Percentiles rank a stretch among this genome's conserved stretches.
These are phyloP conservation scores for Beauveria sp. DNA, from an alignment of 2,329 filamentous ascomycete genomes.

Conservation along the genomic window DNA sequence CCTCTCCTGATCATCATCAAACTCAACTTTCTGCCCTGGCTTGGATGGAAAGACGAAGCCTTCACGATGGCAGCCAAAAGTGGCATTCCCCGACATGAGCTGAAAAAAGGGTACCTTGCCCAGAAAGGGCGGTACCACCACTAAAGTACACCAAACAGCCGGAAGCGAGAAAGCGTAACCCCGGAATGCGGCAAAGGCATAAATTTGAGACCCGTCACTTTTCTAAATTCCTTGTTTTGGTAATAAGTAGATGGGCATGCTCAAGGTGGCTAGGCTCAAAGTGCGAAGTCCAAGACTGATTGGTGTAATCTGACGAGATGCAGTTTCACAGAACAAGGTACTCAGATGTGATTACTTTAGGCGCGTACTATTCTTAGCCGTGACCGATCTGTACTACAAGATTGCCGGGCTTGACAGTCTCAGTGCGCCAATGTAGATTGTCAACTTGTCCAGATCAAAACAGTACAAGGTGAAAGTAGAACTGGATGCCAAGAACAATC, in stretches of 20 bases:
- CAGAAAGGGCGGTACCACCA: not conserved
- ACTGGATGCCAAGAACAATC: too few relatives aligned
- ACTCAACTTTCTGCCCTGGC: not conserved
- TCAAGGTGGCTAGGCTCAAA: not conserved
- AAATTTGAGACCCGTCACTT: not conserved
- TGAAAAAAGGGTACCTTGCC: not conserved
- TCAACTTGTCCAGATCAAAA: too few relatives aligned
- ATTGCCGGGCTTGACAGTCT: too few relatives aligned
- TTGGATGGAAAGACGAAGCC: not conserved
- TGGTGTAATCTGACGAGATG: too few relatives aligned
- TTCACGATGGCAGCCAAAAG: not conserved
- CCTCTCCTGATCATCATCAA: not conserved
- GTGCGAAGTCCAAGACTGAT: too few relatives aligned
- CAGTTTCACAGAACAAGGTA: too few relatives aligned
- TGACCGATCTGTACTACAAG: too few relatives aligned
- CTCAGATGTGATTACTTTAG: too few relatives aligned
- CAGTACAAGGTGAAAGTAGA: too few relatives aligned
- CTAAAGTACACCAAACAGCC: not conserved
- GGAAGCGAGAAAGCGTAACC: not conserved
- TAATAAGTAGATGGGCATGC: not conserved
- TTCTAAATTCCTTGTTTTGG: not conserved
- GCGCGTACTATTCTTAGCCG: too few relatives aligned
- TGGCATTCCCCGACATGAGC: constrained; percentile 1
- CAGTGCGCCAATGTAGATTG: too few relatives aligned
- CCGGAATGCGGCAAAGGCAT: not conserved